Evolutionary conservation across 192 early-diverging fungal genomes (phyloP), one percentile per base, ranked within the genome.

Genomic region (Geranomyces michiganensis): DNA sequence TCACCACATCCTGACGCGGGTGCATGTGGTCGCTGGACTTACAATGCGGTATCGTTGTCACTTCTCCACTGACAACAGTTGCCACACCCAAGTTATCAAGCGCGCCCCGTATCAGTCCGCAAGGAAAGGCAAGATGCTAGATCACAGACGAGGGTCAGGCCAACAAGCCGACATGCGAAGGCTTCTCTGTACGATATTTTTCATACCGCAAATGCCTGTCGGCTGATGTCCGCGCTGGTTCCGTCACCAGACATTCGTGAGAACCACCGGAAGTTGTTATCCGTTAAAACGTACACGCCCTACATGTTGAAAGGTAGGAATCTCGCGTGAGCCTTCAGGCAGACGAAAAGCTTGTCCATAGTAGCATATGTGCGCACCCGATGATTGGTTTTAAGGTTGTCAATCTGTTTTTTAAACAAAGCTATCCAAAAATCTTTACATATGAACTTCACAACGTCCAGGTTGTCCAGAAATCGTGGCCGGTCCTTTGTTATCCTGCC

Each of bases 371-470:
- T 17, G 58, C 58, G 62, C 72, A 94, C 92, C 41, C 94, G 80
- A 70, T 98, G 98, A 79, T 99, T 99, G 12, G 98, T 98, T 78
- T 99, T 99, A 13, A 99, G 82, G 70, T 98, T 98, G 72, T 99
- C 98, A 43, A 99, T 89, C 75, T 99, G 96, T 65, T 98, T 95
- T 76, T 95, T 94, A 75, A 98, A 99, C 51, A 96, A 77, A 33
- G 91, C 79, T 56, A 90, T 90, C 98, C 98, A 99, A 26, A 96
- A 85, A 59, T 99, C 98, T 76, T 98, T 97, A 84, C 98, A 99
- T 12, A 99, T 89, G 85, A 97, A 99, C 77, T 99, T 99, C 59
- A 99, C 92, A 32, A 97, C 91, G 56, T 98, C 98, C 24, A 99
- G 79, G 31, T 91, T 98, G 81, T 98, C 96, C 0, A 84, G 80